Evolutionary conservation across 2,329 filamentous ascomycete species (phyloP).

Genomic region (Paramyrothecium roridum): DNA sequence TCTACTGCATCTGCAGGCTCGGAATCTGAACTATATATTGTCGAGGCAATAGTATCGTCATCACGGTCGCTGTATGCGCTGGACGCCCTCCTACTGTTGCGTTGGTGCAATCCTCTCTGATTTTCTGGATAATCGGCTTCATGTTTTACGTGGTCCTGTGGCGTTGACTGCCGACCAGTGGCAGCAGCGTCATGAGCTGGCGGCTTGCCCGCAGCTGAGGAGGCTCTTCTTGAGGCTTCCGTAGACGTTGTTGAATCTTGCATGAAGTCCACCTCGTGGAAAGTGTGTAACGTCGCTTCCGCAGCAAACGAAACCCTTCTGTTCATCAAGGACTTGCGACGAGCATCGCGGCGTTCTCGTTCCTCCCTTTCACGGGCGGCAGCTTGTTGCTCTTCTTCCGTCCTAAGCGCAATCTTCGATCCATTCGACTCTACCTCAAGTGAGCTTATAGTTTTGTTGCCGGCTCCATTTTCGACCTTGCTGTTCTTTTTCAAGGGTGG

Average conservation of each 20-base stretch:
- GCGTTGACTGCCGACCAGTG: constrained; percentile 51
- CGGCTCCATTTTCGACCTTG: constrained; percentile 13
- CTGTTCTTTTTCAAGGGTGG: constrained; percentile 54
- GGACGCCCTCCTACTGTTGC: constrained; percentile 61
- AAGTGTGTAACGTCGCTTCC: constrained; percentile 94
- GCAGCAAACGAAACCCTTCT: constrained; percentile 95
- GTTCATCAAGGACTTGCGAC: constrained; percentile 89
- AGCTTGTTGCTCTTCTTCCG: constrained; percentile 69
- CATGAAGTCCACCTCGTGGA: constrained; percentile 86
- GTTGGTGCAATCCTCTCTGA: constrained; percentile 58
- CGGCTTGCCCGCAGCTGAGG: constrained; percentile 45
- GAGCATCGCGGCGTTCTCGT: constrained; percentile 75
- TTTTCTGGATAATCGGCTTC: constrained; percentile 59
- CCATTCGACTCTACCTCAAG: constrained; percentile 22
- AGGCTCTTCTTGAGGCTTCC: constrained; percentile 72
- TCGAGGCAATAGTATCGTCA: constrained; percentile 70
- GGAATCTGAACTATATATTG: constrained; percentile 69
- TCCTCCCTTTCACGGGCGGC: constrained; percentile 69
- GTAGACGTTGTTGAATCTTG: constrained; percentile 83
- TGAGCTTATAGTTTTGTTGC: constrained; percentile 8
- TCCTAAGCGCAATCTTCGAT: constrained; percentile 62
- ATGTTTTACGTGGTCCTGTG: constrained; percentile 58
- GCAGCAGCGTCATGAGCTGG: constrained; percentile 8
- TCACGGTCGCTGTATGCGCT: constrained; percentile 65
- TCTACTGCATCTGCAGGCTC: constrained; percentile 53